Conservation (phyloP, 1,139 yeast species). For the Geotrichum carabidarum region DNA sequence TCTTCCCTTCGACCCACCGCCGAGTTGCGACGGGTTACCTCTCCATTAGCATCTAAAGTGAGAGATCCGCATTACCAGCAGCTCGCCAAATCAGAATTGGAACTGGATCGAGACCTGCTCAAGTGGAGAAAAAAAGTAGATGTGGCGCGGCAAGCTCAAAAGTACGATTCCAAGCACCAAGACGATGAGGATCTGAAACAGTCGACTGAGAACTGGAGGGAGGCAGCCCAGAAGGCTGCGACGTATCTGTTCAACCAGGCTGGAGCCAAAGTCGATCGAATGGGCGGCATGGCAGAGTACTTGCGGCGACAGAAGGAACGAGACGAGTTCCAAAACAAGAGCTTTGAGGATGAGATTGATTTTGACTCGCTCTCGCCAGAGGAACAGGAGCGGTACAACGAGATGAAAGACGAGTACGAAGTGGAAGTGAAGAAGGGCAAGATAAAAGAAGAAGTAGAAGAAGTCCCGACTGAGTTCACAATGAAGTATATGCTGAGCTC, state of each 20-base stretch:
- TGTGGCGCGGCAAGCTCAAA: slow-evolving; percentile 34
- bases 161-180: slow-evolving; percentile 27
- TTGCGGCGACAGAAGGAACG: slow-evolving; percentile 33
- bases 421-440: slow-evolving; percentile 31
- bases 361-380: slow-evolving; percentile 35
- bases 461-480: slow-evolving; percentile 37
- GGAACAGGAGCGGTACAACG: slow-evolving; percentile 28
- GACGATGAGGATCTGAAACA: slow-evolving; percentile 25
- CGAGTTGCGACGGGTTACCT: slow-evolving; percentile 17
- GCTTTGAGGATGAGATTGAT: slow-evolving; percentile 31
- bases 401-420: slow-evolving; percentile 27
- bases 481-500: slow-evolving; percentile 43
- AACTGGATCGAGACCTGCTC: slow-evolving; percentile 32
- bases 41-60: slow-evolving; percentile 19
- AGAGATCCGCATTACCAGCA: slow-evolving; percentile 10
- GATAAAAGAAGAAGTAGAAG: slow-evolving; percentile 28
- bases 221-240: slow-evolving; percentile 43
- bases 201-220: slow-evolving; percentile 44
- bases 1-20: not conserved
- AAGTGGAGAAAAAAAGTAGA: slow-evolving; percentile 32
- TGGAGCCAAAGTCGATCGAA: slow-evolving; percentile 37
- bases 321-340: slow-evolving; percentile 29
- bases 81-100: slow-evolving; percentile 23
- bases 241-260: slow-evolving; percentile 43
- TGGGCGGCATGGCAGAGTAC: slow-evolving; percentile 47